Conservation (phyloP, 306 rosid species). For the Begonia loranthoides region DNA sequence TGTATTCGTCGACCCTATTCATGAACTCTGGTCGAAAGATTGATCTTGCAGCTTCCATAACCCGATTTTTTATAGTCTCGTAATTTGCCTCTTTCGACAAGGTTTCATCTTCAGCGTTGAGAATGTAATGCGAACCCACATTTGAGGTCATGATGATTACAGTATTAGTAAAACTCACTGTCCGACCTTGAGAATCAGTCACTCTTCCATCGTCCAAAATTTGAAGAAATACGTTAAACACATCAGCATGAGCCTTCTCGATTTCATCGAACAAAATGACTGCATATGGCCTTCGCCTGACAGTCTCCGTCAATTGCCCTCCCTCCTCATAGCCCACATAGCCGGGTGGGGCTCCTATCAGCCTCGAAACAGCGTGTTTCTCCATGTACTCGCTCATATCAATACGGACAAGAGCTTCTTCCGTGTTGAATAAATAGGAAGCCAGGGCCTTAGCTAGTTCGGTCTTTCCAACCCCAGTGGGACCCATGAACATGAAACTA, state of each 20-base stretch:
- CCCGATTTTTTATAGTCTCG: slow-evolving; percentile 75
- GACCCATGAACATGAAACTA: slow-evolving; percentile 99
- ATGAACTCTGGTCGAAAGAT: slow-evolving; percentile 91
- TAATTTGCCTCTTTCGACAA: slow-evolving; percentile 44
- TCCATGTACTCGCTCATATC: slow-evolving; percentile 99
- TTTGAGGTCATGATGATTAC: slow-evolving; percentile 96
- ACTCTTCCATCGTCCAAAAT: slow-evolving; percentile 93
- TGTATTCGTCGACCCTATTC: slow-evolving; percentile 94
- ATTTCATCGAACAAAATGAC: slow-evolving; percentile 93
- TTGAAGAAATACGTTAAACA: slow-evolving; percentile 90
- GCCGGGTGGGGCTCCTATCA: slow-evolving; percentile 99
- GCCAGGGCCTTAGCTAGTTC: slow-evolving; percentile 97
- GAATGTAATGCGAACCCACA: slow-evolving; percentile 92
- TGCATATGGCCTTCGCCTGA: slow-evolving; percentile 87
- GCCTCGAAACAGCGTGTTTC: slow-evolving; percentile 81
- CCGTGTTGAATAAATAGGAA: slow-evolving; percentile 83
- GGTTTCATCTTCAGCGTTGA: slow-evolving; percentile 52
- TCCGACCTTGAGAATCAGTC: slow-evolving; percentile 92
- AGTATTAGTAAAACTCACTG: slow-evolving; percentile 81
- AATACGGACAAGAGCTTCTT: slow-evolving; percentile 91
- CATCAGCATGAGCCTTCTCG: slow-evolving; percentile 90
- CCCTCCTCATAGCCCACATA: slow-evolving; percentile 98
- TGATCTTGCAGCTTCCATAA: slow-evolving; percentile 90
- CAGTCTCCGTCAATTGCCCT: slow-evolving; percentile 84
- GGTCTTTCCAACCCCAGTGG: slow-evolving; percentile 96